Conservation (phyloP, 441 rosid species). For the Hura crepitans region DNA sequence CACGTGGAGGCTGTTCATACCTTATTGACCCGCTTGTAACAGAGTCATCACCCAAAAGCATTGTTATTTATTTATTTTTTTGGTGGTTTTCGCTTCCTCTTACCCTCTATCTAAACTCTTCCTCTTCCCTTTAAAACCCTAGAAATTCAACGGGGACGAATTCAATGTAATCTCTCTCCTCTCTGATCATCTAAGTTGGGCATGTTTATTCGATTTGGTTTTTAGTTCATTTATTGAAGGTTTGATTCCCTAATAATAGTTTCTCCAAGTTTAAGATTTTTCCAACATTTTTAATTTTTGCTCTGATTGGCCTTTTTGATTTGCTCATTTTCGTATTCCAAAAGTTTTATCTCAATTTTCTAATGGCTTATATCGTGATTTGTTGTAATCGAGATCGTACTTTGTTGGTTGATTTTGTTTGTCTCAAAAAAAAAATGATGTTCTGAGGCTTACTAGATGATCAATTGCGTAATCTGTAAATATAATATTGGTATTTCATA, state of each 20-base stretch:
- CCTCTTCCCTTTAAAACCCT: background rate
- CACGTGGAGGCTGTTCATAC: conserved; percentile 13
- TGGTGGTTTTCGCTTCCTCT: background rate
- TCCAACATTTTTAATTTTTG: background rate
- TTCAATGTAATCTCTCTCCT: background rate
- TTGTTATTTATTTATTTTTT: background rate
- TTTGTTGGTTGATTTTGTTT: background rate
- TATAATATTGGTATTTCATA: background rate
- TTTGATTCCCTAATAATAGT: background rate
- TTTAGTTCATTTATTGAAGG: background rate
- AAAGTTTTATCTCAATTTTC: background rate
- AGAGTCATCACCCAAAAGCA: background rate
- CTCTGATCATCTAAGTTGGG: background rate
- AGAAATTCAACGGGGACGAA: background rate
- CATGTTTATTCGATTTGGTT: background rate
- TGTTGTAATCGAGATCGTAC: background rate
- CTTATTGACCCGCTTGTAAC: conserved; percentile 15
- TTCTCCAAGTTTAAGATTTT: background rate
- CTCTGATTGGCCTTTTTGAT: background rate
- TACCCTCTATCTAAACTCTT: too few species aligned
- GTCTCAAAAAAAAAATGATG: background rate
- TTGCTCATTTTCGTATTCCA: background rate
- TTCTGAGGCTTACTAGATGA: background rate
- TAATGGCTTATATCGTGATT: background rate
- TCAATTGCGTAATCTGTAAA: background rate